Conservation (phyloP, 345 rosid genomes). For the Eucalyptus pauciflora region DNA sequence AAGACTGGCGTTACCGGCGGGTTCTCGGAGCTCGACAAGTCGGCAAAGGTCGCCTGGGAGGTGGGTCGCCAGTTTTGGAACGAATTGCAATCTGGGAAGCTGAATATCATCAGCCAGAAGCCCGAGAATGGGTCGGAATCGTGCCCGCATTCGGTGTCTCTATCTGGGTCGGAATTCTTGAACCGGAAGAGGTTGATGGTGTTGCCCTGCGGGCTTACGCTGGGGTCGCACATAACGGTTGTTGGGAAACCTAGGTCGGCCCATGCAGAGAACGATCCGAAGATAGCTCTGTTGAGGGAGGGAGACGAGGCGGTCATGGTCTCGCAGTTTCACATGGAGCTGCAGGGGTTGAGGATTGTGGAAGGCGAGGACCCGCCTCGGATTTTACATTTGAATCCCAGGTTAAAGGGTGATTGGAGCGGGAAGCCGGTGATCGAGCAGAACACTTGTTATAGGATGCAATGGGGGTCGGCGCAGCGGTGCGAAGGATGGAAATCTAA, state of each 20-base stretch:
- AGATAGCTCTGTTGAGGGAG: constrained; percentile 32
- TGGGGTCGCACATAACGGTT: constrained; percentile 82
- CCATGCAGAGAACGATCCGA: constrained; percentile 45
- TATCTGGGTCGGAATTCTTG: constrained; percentile 53
- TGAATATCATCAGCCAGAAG: not conserved
- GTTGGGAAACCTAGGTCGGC: constrained; percentile 74
- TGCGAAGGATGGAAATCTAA: constrained; percentile 82
- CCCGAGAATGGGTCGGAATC: constrained; percentile 24
- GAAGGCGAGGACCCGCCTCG: constrained; percentile 98
- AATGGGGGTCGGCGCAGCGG: constrained; percentile 78
- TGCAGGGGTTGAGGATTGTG: constrained; percentile 76
- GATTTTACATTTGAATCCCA: constrained; percentile 82
- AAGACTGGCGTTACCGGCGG: constrained; percentile 50
- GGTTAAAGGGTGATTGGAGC: constrained; percentile 93
- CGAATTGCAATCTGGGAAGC: constrained; percentile 40
- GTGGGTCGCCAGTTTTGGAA: constrained; percentile 68
- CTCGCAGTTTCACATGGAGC: constrained; percentile 80
- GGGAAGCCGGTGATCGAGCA: constrained; percentile 77
- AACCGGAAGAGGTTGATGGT: constrained; percentile 34
- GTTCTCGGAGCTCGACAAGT: constrained; percentile 64
- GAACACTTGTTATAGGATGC: constrained; percentile 94
- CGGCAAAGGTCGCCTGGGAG: constrained; percentile 66
- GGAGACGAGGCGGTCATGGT: constrained; percentile 42
- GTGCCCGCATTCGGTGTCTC: constrained; percentile 55
- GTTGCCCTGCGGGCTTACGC: constrained; percentile 78